phyloP scores from a whole-genome alignment of 768 basidiomycete genomes.

The Phylloporus arenicola region DNA sequence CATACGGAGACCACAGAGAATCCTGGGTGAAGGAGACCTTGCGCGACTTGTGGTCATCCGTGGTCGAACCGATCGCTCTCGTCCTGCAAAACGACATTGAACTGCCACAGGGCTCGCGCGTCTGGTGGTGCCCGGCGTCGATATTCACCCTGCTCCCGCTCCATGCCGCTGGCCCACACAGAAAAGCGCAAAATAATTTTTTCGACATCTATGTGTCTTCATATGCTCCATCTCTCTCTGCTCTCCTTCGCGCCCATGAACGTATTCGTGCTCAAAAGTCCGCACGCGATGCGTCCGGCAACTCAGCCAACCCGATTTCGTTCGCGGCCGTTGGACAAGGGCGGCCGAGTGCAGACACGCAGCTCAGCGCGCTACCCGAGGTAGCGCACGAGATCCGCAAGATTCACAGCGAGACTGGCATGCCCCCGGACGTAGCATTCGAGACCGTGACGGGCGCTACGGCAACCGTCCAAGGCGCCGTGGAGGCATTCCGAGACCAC shows the following conservation, averaged over 20 bases:
- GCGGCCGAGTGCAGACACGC: background rate
- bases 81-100: background rate
- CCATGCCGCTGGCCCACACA: background rate
- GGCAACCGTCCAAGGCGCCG: background rate
- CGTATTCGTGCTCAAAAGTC: background rate
- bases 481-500: background rate
- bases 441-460: background rate
- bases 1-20: background rate
- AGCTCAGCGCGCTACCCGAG: background rate
- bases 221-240: background rate
- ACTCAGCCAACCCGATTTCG: background rate
- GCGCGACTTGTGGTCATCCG: background rate
- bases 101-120: background rate
- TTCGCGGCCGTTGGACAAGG: background rate
- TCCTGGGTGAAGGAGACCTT: background rate
- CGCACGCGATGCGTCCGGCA: background rate
- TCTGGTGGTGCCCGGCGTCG: constrained; percentile 2
- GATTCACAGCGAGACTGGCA: background rate
- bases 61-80: background rate
- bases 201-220: background rate
- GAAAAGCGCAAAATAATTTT: background rate
- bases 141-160: background rate
- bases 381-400: background rate
- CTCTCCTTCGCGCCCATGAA: background rate
- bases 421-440: background rate